A percentile compares a stretch with the other conserved stretches of the same genome.
phyloP scores from a whole-genome alignment of 2,329 filamentous ascomycete species.

The Colletotrichum higginsianum region DNA sequence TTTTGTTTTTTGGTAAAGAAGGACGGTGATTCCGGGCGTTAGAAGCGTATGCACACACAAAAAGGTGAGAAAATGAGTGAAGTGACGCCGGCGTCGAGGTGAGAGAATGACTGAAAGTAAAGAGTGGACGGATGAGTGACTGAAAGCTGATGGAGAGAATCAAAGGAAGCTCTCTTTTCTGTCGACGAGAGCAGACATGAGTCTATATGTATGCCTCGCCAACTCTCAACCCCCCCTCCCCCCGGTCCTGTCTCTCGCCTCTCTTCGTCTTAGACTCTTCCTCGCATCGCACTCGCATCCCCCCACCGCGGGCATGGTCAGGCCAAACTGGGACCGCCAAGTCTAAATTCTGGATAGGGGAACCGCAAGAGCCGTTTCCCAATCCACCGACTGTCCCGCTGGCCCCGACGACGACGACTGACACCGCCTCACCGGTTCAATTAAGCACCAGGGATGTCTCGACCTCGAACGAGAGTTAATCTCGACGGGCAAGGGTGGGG shows the following conservation, averaged over 20 bases:
- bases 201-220: constrained; percentile 34
- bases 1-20: constrained; percentile 17
- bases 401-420: constrained; percentile 1
- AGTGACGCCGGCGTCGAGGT: constrained; percentile 41
- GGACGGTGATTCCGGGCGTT: constrained; percentile 35
- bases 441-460: constrained; percentile 1
- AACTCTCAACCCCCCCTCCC: background rate
- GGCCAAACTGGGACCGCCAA: constrained; percentile 29
- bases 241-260: background rate
- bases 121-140: constrained; percentile 41
- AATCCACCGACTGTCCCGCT: constrained; percentile 21
- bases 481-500: constrained; percentile 14
- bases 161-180: background rate
- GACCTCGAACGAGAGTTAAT: constrained; percentile 22
- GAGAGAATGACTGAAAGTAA: constrained; percentile 41
- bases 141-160: constrained; percentile 35
- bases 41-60: constrained; percentile 33
- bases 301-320: constrained; percentile 23
- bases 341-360: constrained; percentile 32
- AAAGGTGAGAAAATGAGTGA: constrained; percentile 38
- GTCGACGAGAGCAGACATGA: background rate
- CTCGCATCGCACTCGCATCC: background rate
- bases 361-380: background rate
- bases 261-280: background rate
- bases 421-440: constrained; percentile 28